These are phyloP conservation scores for Chaetomium fimeti DNA, from an alignment of 495 filamentous ascomycete species.

Conservation along the genomic window DNA sequence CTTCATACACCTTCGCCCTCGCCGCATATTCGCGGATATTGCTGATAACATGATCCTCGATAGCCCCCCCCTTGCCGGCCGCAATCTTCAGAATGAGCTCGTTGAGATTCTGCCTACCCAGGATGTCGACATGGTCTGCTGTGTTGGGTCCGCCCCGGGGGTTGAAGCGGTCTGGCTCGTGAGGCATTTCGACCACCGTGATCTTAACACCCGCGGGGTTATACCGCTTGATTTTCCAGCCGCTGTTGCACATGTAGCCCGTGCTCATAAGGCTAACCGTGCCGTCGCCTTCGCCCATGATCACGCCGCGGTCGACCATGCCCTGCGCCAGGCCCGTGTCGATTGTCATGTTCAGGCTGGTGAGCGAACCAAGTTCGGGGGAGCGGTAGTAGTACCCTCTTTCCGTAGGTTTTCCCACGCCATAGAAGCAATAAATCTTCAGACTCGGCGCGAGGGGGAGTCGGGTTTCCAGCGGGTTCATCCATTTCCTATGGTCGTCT, in stretches of 20 bases:
- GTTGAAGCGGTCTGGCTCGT: constrained; percentile 89
- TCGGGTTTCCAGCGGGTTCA: constrained; percentile 90
- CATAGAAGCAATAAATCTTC: constrained; percentile 98
- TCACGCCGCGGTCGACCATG: constrained; percentile 77
- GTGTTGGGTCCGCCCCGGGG: constrained; percentile 93
- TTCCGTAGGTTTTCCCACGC: constrained; percentile 87
- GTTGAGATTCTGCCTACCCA: constrained; percentile 84
- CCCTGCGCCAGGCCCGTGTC: constrained; percentile 71
- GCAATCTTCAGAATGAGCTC: constrained; percentile 86
- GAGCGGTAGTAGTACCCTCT: constrained; percentile 86
- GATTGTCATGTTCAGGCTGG: constrained; percentile 81
- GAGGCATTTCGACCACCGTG: constrained; percentile 90
- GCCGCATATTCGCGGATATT: constrained; percentile 78
- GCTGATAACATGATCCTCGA: constrained; percentile 73
- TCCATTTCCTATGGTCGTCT: constrained; percentile 76
- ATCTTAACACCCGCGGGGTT: constrained; percentile 82
- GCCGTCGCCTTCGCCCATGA: constrained; percentile 92
- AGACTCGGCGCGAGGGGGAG: constrained; percentile 84
- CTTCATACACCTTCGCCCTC: constrained; percentile 67
- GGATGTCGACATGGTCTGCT: constrained; percentile 94
- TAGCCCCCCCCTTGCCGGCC: constrained; percentile 78
- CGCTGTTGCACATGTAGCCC: constrained; percentile 94
- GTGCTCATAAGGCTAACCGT: constrained; percentile 85
- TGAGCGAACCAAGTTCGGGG: constrained; percentile 59
- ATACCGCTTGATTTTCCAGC: constrained; percentile 90